Conservation (phyloP, 495 filamentous ascomycete species). For the Penicillium desertorum region DNA sequence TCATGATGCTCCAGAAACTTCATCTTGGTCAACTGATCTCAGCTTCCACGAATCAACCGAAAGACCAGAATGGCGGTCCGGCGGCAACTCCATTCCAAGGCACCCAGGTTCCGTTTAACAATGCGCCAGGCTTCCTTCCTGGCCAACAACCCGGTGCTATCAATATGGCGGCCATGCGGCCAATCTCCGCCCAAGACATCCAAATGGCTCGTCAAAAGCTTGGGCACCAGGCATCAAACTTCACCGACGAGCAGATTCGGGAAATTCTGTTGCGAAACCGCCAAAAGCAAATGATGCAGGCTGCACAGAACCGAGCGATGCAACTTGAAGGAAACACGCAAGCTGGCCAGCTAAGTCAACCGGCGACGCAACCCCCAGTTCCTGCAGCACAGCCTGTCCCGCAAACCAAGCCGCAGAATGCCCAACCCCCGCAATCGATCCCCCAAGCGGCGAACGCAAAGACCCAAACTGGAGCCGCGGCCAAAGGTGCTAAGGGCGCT, state of each 20-base stretch:
- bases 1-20: conserved; percentile 53
- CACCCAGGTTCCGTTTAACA: conserved; percentile 35
- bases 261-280: conserved; percentile 38
- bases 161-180: conserved; percentile 35
- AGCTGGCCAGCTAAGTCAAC: conserved; percentile 35
- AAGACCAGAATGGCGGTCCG: conserved; percentile 26
- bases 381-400: conserved; percentile 25
- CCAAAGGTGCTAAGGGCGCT: conserved; percentile 31
- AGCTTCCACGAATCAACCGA: conserved; percentile 19
- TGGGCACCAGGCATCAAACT: conserved; percentile 39
- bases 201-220: conserved; percentile 42
- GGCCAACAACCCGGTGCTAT: conserved; percentile 30
- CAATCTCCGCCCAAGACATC: conserved; percentile 48
- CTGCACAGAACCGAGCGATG: conserved; percentile 30
- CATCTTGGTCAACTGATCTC: conserved; percentile 50
- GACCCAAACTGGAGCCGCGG: conserved; percentile 23
- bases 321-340: conserved; percentile 28
- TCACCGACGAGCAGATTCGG: conserved; percentile 57
- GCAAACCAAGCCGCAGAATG: conserved; percentile 27
- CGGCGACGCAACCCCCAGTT: conserved; percentile 37
- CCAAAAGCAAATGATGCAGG: conserved; percentile 37
- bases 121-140: conserved; percentile 35
- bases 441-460: conserved; percentile 25
- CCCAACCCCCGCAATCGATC: conserved; percentile 22
- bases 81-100: conserved; percentile 27